Conservation (phyloP, 805 yeast species). For the Kodamaea lidongshanica region DNA sequence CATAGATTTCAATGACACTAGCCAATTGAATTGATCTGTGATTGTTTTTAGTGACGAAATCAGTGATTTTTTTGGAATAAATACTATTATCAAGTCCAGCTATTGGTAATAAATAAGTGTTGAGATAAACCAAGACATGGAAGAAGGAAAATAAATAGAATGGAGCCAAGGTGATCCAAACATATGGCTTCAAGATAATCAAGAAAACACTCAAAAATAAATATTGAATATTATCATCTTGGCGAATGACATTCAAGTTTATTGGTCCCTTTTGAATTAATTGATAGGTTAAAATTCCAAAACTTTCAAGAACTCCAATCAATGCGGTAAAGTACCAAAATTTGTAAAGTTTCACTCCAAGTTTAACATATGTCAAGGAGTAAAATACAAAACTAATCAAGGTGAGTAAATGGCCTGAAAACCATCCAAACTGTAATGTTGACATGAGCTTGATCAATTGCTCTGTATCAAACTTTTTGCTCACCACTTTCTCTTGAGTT, state of each 20-base stretch:
- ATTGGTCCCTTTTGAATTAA: conserved; percentile 26
- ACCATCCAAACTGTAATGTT: conserved; percentile 74
- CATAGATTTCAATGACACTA: conserved; percentile 35
- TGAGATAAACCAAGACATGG: conserved; percentile 70
- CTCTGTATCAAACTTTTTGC: conserved; percentile 7
- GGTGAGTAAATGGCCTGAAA: conserved; percentile 40
- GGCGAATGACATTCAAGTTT: conserved; percentile 17
- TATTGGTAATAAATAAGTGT: conserved; percentile 62
- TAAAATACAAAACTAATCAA: conserved; percentile 26
- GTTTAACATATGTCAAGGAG: conserved; percentile 27
- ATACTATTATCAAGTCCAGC: conserved; percentile 31
- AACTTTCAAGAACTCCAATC: conserved; percentile 62
- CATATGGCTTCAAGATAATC: conserved; percentile 48
- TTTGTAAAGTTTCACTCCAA: conserved; percentile 19
- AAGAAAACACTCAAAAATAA: conserved; percentile 49
- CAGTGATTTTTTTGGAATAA: conserved; percentile 34
- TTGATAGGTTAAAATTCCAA: conserved; percentile 71
- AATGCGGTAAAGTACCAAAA: conserved; percentile 55
- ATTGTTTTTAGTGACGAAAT: conserved; percentile 31
- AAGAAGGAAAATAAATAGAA: conserved; percentile 72
- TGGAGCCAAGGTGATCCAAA: conserved; percentile 61
- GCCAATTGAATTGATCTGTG: conserved; percentile 35
- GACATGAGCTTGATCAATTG: conserved; percentile 21
- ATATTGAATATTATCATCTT: conserved; percentile 70
- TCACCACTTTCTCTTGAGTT: conserved; percentile 1